Evolutionary conservation across 371 early-diverging fungal genomes (phyloP).

Genomic region (Mucor racemosus): DNA sequence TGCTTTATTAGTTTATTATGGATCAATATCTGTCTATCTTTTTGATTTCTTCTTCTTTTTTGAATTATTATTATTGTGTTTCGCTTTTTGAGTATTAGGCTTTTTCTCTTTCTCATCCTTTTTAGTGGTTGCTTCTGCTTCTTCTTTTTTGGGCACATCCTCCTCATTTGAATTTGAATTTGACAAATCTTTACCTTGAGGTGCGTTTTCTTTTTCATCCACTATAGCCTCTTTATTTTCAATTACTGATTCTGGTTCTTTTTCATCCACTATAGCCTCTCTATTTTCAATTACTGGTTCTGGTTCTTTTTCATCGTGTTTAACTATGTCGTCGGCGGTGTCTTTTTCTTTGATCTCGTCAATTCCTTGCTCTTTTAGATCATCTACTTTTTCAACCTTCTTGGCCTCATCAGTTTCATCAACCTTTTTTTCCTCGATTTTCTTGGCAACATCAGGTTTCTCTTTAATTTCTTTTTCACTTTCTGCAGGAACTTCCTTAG

Average conservation of each 20-base stretch:
- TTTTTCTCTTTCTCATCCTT: background rate
- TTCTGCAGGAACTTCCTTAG: background rate
- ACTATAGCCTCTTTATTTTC: background rate
- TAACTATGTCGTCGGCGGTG: background rate
- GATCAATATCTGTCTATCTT: background rate
- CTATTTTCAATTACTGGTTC: background rate
- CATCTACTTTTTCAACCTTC: too few relatives aligned
- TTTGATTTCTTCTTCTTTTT: conserved; percentile 6
- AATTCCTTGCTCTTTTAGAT: background rate
- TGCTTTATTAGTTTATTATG: background rate
- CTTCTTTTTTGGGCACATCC: background rate
- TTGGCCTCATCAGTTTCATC: too few relatives aligned
- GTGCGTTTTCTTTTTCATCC: background rate
- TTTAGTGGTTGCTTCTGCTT: background rate
- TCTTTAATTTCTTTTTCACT: too few relatives aligned
- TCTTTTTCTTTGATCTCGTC: background rate
- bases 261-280: background rate
- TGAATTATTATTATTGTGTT: background rate
- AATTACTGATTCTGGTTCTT: too few relatives aligned
- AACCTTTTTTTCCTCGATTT: too few relatives aligned
- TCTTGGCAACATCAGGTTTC: too few relatives aligned
- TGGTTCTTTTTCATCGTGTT: background rate
- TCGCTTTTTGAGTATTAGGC: background rate
- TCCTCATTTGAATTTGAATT: background rate
- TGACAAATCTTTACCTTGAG: too few relatives aligned